These are phyloP conservation scores for Carallia pectinifolia DNA, from an alignment of 345 rosid species.

Conservation along the genomic window DNA sequence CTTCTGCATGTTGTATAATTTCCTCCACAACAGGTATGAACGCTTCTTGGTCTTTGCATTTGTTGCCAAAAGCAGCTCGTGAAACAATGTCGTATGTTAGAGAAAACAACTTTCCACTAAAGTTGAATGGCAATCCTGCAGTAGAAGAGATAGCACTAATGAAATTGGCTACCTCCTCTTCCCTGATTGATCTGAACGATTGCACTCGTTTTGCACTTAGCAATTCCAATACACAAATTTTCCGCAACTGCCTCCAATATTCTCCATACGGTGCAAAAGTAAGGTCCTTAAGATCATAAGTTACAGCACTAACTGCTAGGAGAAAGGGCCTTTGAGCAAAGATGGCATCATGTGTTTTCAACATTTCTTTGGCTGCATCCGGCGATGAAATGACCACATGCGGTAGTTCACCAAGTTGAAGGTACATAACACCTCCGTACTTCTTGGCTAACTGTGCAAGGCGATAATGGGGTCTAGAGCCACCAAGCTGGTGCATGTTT, in stretches of 20 bases:
- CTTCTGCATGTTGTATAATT: neutral
- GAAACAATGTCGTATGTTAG: conserved; percentile 14
- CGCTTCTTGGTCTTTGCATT: conserved; percentile 23
- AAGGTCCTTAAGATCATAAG: neutral
- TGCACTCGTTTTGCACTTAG: conserved; percentile 1
- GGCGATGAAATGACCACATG: conserved; percentile 6
- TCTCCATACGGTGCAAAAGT: conserved; percentile 1
- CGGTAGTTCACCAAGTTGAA: conserved; percentile 15
- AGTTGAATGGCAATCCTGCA: conserved; percentile 22
- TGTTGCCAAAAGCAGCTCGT: conserved; percentile 29
- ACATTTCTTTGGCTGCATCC: conserved; percentile 13
- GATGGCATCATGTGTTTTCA: conserved; percentile 1
- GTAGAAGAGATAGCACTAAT: neutral
- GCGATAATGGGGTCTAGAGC: conserved; percentile 6
- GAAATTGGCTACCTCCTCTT: conserved; percentile 1
- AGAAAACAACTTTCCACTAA: conserved; percentile 11
- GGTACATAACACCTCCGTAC: conserved; percentile 8
- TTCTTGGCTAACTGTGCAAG: conserved; percentile 1
- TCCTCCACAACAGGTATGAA: conserved; percentile 3
- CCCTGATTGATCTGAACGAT: conserved; percentile 6
- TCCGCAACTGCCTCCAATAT: conserved; percentile 13
- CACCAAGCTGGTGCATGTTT: conserved; percentile 26
- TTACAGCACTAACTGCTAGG: neutral
- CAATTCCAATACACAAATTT: conserved; percentile 6
- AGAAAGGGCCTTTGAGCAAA: conserved; percentile 1